Evolutionary conservation across 2,329 filamentous ascomycete genomes (phyloP), one percentile per base, ranked within the genome.

Genomic region (Fusarium algeriense): DNA sequence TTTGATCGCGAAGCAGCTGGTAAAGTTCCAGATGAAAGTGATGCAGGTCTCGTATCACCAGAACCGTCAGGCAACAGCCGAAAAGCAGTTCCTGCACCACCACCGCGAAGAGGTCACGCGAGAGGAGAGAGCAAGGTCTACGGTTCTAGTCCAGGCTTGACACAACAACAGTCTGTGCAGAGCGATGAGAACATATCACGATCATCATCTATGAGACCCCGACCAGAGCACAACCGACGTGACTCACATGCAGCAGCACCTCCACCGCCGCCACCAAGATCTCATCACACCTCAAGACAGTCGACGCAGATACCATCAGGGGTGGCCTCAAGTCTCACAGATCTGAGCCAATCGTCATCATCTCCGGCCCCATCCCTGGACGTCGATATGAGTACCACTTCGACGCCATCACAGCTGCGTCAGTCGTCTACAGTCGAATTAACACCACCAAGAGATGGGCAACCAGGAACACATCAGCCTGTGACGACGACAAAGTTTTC

Each of bases 221-320:
- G 84, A 11, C 79, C 85, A 7, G 84, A 84, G 23, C 85, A 83
- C 66, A 73, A 83, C 37, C 84, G 84, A 43, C 79, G 81, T 54
- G 81, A 80, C 61, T 75, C 78, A 20, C 79, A 80, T 58, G 83
- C 82, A 0, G 87, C 87, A 1, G 83, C 85, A 12, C 87, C 88
- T 19, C 88, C 88, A 20, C 88, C 88, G 2, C 86, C 88, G 2
- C 86, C 88, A 12, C 83, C 88, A 46, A 83, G 88, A 34, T 84
- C 83, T 10, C 80, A 80, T 35, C 81, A 83, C 49, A 76, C 71
- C 19, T 77, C 81, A n/a, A 81, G 77, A 40, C 79, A 78, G 44
- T 71, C 75, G 6, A 76, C 58, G 17, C 63, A 73, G 32, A 49
- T 71, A 52, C 54, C 69, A 49, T 45, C 74, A 61, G 59, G 65